Evolutionary conservation across 805 yeast genomes (phyloP), one percentile per base, ranked within the genome.

Genomic region (Wickerhamiella spandovensis): DNA sequence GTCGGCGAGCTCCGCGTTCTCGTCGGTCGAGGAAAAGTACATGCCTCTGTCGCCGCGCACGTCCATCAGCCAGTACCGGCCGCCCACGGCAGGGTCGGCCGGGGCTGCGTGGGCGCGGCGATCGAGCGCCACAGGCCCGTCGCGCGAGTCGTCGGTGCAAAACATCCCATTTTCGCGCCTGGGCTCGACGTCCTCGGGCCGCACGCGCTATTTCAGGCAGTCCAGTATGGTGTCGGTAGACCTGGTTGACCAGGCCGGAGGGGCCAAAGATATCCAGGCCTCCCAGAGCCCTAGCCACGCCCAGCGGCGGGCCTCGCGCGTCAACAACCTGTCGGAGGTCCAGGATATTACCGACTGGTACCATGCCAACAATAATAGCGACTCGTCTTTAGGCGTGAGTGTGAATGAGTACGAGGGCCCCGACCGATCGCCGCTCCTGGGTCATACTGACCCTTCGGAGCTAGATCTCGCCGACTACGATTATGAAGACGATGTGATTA

Each of bases 141-240:
- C 43, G 22, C 42, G 35, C 5, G 18, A 35, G n/a, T 13, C 48
- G 35, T 48, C 53, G 57, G 43, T 49, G 52, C 52, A 47, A 45
- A 20, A 44, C 25, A 15, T 17, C 45, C 32, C 43, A 42, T 17
- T 23, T 32, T 5, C 37, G 20, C 23, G 48, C 21, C 43, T 50
- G 39, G 51, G 48, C 28, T 43, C 54, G 8, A 24, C 51, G 32
- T 25, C 51, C 42, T 43, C 56, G 2, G 13, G 21, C 2, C 17
- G 39, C n/a, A 48, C 55, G 35, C 54, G 61, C 20, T 57, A 51
- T 48, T 58, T 51, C 57, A 56, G 62, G 15, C 62, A 59, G 48
- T 50, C 60, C 25, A 54, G 58, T 20, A 48, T 59, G 8, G 61
- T 59, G 2, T 53, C 57, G 50, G 54, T 58, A 22, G 62, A 58